Conservation (phyloP, 768 basidiomycete species). For the Sporobolomyces phaffii region DNA sequence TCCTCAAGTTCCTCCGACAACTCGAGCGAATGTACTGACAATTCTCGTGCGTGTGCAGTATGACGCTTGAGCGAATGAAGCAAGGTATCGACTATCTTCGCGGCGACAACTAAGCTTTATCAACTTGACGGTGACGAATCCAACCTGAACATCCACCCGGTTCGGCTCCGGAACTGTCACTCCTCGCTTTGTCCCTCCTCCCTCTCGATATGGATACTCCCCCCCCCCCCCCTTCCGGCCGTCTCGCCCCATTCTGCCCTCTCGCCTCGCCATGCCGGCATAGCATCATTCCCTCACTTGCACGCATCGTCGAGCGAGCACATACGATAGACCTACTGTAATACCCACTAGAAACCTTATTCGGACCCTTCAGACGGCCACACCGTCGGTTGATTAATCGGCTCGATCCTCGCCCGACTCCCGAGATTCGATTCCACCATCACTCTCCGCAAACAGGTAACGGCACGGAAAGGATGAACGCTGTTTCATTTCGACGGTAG, state of each 20-base stretch:
- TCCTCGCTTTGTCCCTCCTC: background rate
- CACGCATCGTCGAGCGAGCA: background rate
- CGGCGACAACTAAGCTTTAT: background rate
- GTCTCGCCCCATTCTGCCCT: background rate
- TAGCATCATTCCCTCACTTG: background rate
- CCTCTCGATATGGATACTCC: background rate
- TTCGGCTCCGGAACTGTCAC: no score
- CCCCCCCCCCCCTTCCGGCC: no score
- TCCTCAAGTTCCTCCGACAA: no score
- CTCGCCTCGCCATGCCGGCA: background rate
- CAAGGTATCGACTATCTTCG: conserved; percentile 23
- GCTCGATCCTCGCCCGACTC: background rate
- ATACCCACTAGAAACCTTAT: background rate
- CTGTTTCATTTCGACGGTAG: no score
- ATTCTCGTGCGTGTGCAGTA: background rate
- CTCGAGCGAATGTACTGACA: background rate
- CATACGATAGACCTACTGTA: background rate
- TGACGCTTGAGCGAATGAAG: conserved; percentile 34
- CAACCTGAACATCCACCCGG: background rate
- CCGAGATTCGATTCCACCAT: no score
- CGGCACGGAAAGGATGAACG: no score
- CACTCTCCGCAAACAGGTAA: no score
- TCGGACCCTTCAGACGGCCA: no score
- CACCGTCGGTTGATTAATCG: background rate
- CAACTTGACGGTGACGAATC: background rate